These are phyloP conservation scores for Rhazya stricta DNA, from an alignment of 257 asterid species.

Conservation along the genomic window DNA sequence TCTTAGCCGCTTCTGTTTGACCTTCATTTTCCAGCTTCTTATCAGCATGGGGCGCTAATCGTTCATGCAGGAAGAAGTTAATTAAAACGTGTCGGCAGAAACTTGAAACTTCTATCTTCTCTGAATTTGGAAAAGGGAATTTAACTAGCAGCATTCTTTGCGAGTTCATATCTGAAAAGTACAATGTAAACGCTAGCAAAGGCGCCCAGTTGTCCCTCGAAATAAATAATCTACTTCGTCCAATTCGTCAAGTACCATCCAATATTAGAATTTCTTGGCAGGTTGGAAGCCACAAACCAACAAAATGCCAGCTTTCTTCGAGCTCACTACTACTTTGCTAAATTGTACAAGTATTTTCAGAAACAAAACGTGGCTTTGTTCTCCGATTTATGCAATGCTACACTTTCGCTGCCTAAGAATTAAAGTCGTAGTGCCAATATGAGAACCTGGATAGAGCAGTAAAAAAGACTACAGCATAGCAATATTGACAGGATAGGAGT, in stretches of 20 bases:
- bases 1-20: not conserved
- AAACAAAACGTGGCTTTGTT: not conserved
- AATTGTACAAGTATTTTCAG: not conserved
- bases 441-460: not conserved
- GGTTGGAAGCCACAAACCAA: too few relatives aligned
- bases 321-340: too few relatives aligned
- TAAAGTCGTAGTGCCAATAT: not conserved
- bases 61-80: not conserved
- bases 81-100: not conserved
- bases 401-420: not conserved
- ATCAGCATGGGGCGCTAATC: not conserved
- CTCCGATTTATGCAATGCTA: not conserved
- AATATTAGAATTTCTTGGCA: too few relatives aligned
- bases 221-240: not conserved
- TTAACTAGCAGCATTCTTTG: not conserved
- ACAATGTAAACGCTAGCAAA: not conserved
- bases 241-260: too few relatives aligned
- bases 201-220: not conserved
- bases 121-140: not conserved
- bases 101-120: not conserved
- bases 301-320: too few relatives aligned
- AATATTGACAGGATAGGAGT: not conserved
- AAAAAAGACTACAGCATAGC: not conserved
- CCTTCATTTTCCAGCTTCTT: not conserved
- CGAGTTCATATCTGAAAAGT: not conserved